Percentiles rank a stretch among this genome's conserved stretches.
phyloP scores from a whole-genome alignment of 805 yeast genomes.

The Saturnispora serradocipensis region DNA sequence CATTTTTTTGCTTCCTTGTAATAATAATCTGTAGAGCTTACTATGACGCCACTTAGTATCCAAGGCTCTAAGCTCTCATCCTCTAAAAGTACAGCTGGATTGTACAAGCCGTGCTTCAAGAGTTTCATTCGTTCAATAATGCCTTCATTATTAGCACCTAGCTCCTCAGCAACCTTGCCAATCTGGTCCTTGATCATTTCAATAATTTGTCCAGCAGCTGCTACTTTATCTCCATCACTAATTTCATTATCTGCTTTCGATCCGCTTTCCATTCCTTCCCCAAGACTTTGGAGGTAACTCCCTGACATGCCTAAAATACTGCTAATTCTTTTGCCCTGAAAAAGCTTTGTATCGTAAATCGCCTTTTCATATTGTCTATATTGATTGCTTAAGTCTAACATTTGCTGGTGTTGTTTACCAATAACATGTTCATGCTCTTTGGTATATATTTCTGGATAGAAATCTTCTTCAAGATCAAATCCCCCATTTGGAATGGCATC shows the following conservation, averaged over 20 bases:
- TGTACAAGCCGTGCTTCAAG: slow-evolving; percentile 5
- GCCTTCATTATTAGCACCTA: slow-evolving; percentile 11
- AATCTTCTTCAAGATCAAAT: slow-evolving; percentile 22
- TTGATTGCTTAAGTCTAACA: not conserved
- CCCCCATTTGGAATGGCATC: slow-evolving; percentile 22
- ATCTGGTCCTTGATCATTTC: slow-evolving; percentile 3
- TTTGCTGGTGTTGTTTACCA: slow-evolving; percentile 13
- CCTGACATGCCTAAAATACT: slow-evolving; percentile 21
- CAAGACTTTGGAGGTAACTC: slow-evolving; percentile 16
- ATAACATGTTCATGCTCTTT: slow-evolving; percentile 20
- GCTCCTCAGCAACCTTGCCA: not conserved
- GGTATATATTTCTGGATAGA: slow-evolving; percentile 34
- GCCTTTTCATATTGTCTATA: not conserved
- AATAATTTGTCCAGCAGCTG: slow-evolving; percentile 11
- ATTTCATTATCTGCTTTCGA: not conserved
- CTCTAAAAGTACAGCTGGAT: not conserved
- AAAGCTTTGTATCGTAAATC: slow-evolving; percentile 19
- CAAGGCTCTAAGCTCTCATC: slow-evolving; percentile 28
- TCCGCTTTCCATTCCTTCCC: not conserved
- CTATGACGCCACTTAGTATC: slow-evolving; percentile 30
- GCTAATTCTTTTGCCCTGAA: slow-evolving; percentile 27
- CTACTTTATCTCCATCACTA: slow-evolving; percentile 10
- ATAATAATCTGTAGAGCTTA: slow-evolving; percentile 26
- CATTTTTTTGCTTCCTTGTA: slow-evolving; percentile 23
- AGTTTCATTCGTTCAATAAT: slow-evolving; percentile 12